phyloP scores from a whole-genome alignment of 2,329 filamentous ascomycete species.

The Fusarium phyllophilum region DNA sequence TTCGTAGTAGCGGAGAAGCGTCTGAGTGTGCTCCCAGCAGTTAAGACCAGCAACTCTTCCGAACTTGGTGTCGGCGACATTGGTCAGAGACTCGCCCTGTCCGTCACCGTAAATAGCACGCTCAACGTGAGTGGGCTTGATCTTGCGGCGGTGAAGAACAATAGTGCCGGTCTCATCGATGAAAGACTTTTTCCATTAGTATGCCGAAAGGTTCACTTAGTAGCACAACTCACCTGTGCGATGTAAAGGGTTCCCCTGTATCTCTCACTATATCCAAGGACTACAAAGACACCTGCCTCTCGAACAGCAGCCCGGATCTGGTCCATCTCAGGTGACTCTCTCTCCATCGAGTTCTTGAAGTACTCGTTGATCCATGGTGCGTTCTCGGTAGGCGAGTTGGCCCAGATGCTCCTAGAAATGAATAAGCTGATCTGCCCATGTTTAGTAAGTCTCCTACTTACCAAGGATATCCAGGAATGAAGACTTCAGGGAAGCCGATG shows the following conservation, averaged over 20 bases:
- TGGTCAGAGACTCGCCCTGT: conserved; percentile 50
- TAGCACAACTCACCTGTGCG: conserved; percentile 35
- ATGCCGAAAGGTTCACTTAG: accelerated
- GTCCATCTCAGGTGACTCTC: conserved; percentile 55
- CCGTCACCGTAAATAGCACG: conserved; percentile 60
- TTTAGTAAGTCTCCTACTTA: conserved; percentile 37
- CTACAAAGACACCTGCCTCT: conserved; percentile 55
- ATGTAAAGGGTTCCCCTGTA: conserved; percentile 54
- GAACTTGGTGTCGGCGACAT: conserved; percentile 50
- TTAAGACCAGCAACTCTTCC: conserved; percentile 55
- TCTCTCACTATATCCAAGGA: conserved; percentile 56
- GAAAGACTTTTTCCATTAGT: conserved; percentile 45
- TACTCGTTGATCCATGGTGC: conserved; percentile 55
- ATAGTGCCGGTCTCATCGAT: conserved; percentile 54
- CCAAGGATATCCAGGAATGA: conserved; percentile 59
- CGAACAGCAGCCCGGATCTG: conserved; percentile 57
- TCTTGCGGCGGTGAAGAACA: conserved; percentile 56
- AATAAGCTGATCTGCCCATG: conserved; percentile 16
- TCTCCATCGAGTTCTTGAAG: conserved; percentile 55
- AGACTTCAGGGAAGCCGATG: conserved; percentile 57
- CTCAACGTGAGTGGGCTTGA: conserved; percentile 64
- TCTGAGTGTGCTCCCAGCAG: conserved; percentile 62
- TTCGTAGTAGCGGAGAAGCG: conserved; percentile 59
- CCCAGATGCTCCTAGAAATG: conserved; percentile 43
- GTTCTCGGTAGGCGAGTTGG: conserved; percentile 45